These are phyloP conservation scores for Physcomitrium patens DNA, from an alignment of 225 moss, liverwort and hornwort genomes.

Conservation along the genomic window DNA sequence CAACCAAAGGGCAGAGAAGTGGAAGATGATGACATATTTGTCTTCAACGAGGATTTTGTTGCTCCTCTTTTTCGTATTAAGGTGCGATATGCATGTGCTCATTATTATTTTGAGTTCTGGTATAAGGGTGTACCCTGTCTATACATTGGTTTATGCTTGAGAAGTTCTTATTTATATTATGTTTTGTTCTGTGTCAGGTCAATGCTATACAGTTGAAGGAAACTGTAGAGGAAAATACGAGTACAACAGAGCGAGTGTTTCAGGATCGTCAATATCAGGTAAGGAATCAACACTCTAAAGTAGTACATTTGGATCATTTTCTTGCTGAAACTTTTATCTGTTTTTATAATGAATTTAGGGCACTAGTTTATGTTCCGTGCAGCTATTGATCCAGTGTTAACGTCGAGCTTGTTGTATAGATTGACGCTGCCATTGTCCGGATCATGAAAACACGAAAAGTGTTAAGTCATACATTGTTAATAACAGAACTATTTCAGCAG, in stretches of 20 bases:
- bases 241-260: slow-evolving; percentile 92
- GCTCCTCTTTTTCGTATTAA: slow-evolving; percentile 92
- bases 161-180: background rate
- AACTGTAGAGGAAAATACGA: slow-evolving; percentile 93
- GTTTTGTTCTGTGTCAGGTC: slow-evolving; percentile 49
- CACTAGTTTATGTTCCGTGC: background rate
- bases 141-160: background rate
- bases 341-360: background rate
- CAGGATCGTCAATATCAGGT: slow-evolving; percentile 97
- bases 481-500: slow-evolving; percentile 67
- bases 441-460: slow-evolving; percentile 69
- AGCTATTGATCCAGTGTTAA: slow-evolving; percentile 15
- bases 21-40: slow-evolving; percentile 77
- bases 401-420: slow-evolving; percentile 32
- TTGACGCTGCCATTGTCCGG: slow-evolving; percentile 63
- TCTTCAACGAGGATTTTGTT: slow-evolving; percentile 89
- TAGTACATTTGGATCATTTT: background rate
- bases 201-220: slow-evolving; percentile 95
- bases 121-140: background rate
- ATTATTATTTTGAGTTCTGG: background rate
- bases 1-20: slow-evolving; percentile 92
- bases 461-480: slow-evolving; percentile 58
- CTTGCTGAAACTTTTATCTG: background rate
- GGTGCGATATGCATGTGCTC: slow-evolving; percentile 39
- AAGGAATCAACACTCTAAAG: background rate